phyloP scores from a whole-genome alignment of 2,329 filamentous ascomycete species.

The Cercospora sp. region DNA sequence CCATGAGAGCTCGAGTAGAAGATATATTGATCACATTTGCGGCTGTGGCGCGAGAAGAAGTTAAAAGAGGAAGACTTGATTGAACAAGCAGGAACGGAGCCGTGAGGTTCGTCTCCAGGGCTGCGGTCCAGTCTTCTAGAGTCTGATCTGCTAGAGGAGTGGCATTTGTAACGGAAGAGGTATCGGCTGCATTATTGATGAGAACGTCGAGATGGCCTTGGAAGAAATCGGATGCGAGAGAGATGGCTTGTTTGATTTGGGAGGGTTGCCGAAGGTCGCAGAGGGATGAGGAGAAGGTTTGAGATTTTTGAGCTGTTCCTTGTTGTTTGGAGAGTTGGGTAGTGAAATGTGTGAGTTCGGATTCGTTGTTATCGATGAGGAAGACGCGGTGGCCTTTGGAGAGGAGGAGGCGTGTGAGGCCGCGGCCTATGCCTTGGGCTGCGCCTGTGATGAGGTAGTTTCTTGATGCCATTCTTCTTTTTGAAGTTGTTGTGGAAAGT shows the following conservation, averaged over 20 bases:
- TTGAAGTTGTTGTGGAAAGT: background rate
- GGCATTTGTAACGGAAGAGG: slow-evolving; percentile 38
- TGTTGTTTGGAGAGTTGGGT: slow-evolving; percentile 30
- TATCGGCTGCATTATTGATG: slow-evolving; percentile 48
- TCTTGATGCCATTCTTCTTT: slow-evolving; percentile 37
- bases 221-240: slow-evolving; percentile 40
- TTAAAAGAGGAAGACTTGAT: slow-evolving; percentile 35
- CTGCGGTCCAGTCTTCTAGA: slow-evolving; percentile 44
- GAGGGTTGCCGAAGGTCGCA: slow-evolving; percentile 34
- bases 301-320: slow-evolving; percentile 3
- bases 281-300: slow-evolving; percentile 27
- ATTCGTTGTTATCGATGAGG: slow-evolving; percentile 43
- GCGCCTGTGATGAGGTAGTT: slow-evolving; percentile 45
- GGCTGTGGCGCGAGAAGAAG: slow-evolving; percentile 13
- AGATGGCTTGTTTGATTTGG: slow-evolving; percentile 38
- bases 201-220: slow-evolving; percentile 43
- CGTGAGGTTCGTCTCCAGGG: slow-evolving; percentile 44
- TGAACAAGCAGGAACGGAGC: slow-evolving; percentile 39
- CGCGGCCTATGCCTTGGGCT: slow-evolving; percentile 44
- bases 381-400: slow-evolving; percentile 45
- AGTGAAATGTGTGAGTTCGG: slow-evolving; percentile 44
- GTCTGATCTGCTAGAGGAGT: slow-evolving; percentile 37
- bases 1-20: slow-evolving; percentile 53
- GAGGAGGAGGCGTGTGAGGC: slow-evolving; percentile 42
- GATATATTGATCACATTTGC: slow-evolving; percentile 49